A percentile compares a stretch with the other conserved stretches of the same genome.
Evolutionary conservation across 179 eudicot genomes (phyloP).

Genomic region (Sideroxylon spinosum): DNA sequence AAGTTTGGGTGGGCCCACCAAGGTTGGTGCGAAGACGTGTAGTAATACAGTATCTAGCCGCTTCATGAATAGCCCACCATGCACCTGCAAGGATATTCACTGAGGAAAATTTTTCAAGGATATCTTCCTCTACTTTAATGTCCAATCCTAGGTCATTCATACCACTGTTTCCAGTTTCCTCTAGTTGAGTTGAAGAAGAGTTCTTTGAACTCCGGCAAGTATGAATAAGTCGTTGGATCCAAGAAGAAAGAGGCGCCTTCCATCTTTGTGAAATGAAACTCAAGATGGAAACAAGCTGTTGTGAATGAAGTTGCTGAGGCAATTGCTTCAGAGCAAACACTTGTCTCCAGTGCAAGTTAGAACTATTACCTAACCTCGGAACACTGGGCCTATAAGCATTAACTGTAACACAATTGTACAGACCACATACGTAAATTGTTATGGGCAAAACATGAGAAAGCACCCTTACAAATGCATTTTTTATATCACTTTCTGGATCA

Average conservation of each 20-base stretch:
- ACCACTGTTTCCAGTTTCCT: constrained; percentile 45
- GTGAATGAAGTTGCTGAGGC: constrained; percentile 82
- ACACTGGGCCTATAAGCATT: constrained; percentile 29
- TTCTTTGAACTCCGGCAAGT: constrained; percentile 57
- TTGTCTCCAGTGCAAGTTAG: constrained; percentile 73
- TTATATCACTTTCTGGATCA: constrained; percentile 65
- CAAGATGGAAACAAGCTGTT: constrained; percentile 88
- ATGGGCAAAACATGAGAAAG: constrained; percentile 70
- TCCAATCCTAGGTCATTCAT: constrained; percentile 55
- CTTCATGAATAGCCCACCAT: constrained; percentile 99
- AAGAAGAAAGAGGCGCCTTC: constrained; percentile 94
- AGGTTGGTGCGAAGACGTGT: constrained; percentile 96
- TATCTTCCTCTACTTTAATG: constrained; percentile 48
- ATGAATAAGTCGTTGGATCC: constrained; percentile 86
- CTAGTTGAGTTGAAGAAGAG: constrained; percentile 38
- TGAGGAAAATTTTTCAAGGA: constrained; percentile 57
- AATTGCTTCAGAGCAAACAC: constrained; percentile 86
- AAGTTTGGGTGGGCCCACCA: constrained; percentile 99
- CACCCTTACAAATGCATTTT: constrained; percentile 51
- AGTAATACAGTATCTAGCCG: constrained; percentile 88
- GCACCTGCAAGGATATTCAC: constrained; percentile 85
- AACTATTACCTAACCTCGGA: constrained; percentile 32
- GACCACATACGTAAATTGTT: constrained; percentile 58
- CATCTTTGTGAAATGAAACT: constrained; percentile 97
- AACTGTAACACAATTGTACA: constrained; percentile 42